phyloP scores from a whole-genome alignment of 495 filamentous ascomycete genomes.

The Penicillium turbatum region DNA sequence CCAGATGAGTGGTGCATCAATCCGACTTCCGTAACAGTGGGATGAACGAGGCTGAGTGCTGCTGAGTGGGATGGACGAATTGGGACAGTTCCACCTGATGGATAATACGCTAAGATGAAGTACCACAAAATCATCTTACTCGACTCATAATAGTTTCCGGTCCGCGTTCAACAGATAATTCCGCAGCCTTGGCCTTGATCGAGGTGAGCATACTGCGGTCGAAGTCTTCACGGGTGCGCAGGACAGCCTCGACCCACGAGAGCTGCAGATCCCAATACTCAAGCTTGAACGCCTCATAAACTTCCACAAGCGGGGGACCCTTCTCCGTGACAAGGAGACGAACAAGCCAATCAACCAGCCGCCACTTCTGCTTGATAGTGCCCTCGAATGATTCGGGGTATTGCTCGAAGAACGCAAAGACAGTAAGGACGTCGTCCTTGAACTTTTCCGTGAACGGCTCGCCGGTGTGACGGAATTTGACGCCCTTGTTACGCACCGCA shows the following conservation, averaged over 20 bases:
- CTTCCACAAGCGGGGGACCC: slow-evolving; percentile 57
- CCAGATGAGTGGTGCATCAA: background rate
- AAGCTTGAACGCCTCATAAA: slow-evolving; percentile 78
- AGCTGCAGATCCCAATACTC: slow-evolving; percentile 93
- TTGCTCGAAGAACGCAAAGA: slow-evolving; percentile 65
- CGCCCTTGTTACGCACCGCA: slow-evolving; percentile 80
- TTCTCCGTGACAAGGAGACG: slow-evolving; percentile 74
- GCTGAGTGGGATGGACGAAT: too few relatives aligned
- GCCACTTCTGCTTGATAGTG: slow-evolving; percentile 84
- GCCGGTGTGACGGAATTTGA: slow-evolving; percentile 71
- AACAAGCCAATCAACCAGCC: slow-evolving; percentile 76
- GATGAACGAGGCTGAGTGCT: background rate
- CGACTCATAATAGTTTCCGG: slow-evolving; percentile 87
- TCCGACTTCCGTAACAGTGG: background rate
- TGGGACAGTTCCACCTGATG: too few relatives aligned
- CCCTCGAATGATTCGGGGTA: slow-evolving; percentile 62
- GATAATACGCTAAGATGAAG: background rate
- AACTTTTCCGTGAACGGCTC: slow-evolving; percentile 87
- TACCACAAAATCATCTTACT: slow-evolving; percentile 56
- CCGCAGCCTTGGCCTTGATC: slow-evolving; percentile 81
- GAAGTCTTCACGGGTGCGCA: slow-evolving; percentile 86
- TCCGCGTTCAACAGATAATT: slow-evolving; percentile 72
- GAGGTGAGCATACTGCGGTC: slow-evolving; percentile 81
- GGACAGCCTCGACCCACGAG: slow-evolving; percentile 91
- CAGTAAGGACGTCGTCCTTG: slow-evolving; percentile 80